Evolutionary conservation across 306 rosid species (phyloP).

Genomic region (Quercus berberidifolia): DNA sequence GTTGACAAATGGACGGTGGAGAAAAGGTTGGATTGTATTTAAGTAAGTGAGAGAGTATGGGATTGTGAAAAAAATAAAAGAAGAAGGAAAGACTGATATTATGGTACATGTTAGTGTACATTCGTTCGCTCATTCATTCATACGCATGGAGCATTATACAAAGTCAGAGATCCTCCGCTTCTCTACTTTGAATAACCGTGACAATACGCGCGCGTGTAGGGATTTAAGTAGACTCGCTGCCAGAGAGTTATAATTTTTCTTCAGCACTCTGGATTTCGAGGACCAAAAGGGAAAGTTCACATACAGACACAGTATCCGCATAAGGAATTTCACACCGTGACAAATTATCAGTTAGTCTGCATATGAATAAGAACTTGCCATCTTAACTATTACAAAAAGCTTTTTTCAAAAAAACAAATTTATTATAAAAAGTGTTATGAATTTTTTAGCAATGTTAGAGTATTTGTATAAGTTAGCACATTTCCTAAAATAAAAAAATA

Average conservation of each 20-base stretch:
- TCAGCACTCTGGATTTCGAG: too few relatives aligned
- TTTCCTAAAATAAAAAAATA: too few relatives aligned
- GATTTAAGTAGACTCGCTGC: neutral
- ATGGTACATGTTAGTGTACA: neutral
- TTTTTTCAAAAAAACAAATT: rapidly evolving
- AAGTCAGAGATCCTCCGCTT: neutral
- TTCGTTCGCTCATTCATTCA: too few relatives aligned
- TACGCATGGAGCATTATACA: neutral
- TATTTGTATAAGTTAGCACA: too few relatives aligned
- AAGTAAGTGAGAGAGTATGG: neutral
- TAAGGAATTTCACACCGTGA: too few relatives aligned
- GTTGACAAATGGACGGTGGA: neutral
- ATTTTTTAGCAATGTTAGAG: too few relatives aligned
- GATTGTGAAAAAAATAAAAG: neutral
- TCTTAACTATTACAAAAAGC: rapidly evolving
- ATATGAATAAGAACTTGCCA: rapidly evolving
- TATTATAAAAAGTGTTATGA: too few relatives aligned
- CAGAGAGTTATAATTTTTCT: neutral
- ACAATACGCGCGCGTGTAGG: neutral
- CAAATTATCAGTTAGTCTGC: too few relatives aligned
- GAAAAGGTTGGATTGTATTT: neutral
- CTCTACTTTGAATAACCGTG: neutral
- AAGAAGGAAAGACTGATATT: neutral
- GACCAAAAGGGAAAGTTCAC: too few relatives aligned
- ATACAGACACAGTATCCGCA: too few relatives aligned